Conservation (phyloP, 495 filamentous ascomycete genomes). For the Daldinia decipiens region DNA sequence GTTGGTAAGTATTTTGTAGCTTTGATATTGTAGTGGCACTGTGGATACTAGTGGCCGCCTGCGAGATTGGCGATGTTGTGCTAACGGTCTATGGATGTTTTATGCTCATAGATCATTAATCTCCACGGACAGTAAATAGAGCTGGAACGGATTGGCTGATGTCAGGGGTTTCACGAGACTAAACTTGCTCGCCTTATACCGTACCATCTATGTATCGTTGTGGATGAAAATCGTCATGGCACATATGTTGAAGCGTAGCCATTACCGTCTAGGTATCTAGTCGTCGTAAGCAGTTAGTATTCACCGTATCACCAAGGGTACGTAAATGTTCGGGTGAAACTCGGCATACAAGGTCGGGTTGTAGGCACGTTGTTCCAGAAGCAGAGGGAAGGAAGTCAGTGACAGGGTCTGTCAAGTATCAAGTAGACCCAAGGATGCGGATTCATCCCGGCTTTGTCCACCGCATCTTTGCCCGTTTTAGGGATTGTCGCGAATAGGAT, state of each 20-base stretch:
- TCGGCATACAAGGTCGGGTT: conserved; percentile 30
- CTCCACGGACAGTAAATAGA: background rate
- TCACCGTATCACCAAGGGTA: conserved; percentile 6
- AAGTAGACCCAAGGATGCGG: conserved; percentile 32
- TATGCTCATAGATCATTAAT: conserved; percentile 22
- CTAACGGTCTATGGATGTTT: conserved; percentile 20
- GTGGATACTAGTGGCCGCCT: conserved; percentile 36
- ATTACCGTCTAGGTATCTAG: background rate
- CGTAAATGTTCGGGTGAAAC: conserved; percentile 16
- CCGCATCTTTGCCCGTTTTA: conserved; percentile 31
- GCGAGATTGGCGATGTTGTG: conserved; percentile 47
- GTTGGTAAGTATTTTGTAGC: background rate
- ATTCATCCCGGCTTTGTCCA: conserved; percentile 27
- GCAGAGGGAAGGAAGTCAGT: conserved; percentile 33
- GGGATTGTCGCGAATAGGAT: conserved; percentile 35
- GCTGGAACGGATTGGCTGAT: background rate
- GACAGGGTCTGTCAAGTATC: conserved; percentile 19
- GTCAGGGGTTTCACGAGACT: background rate
- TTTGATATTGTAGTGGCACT: conserved; percentile 14
- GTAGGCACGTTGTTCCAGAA: conserved; percentile 44
- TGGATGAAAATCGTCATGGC: conserved; percentile 15
- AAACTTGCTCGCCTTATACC: background rate
- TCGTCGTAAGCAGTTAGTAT: conserved; percentile 10
- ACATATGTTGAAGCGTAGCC: conserved; percentile 16
- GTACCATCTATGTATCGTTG: conserved; percentile 2